These are phyloP conservation scores for Termitomyces titanicus DNA, from an alignment of 768 basidiomycete genomes.

Conservation along the genomic window DNA sequence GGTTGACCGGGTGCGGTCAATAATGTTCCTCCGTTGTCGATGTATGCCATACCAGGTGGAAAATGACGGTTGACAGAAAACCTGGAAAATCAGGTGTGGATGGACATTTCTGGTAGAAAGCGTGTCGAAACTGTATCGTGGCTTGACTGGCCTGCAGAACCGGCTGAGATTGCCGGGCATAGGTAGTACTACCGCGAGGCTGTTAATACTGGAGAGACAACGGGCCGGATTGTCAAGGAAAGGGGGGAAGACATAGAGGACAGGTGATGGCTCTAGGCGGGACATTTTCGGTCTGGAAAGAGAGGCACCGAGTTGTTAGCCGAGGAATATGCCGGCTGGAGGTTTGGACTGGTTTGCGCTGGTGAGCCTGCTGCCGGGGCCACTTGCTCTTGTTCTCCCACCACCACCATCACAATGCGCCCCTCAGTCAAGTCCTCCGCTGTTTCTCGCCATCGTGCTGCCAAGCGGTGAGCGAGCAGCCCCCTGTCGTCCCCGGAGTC, in stretches of 20 bases:
- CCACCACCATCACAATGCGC: conserved; percentile 33
- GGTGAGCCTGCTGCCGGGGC: conserved; percentile 8
- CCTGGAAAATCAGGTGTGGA: no score
- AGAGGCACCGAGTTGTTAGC: conserved; percentile 10
- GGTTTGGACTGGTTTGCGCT: conserved; percentile 19
- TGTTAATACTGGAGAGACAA: no score
- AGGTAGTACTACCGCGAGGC: no score
- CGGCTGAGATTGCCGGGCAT: no score
- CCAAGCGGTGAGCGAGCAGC: conserved; percentile 30
- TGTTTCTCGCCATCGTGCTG: conserved; percentile 18
- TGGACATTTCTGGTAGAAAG: no score
- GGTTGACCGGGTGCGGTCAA: not conserved
- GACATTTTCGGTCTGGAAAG: conserved; percentile 16
- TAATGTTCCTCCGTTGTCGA: not conserved
- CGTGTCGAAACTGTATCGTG: no score
- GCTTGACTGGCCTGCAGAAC: no score
- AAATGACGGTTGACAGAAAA: no score
- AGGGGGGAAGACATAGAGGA: no score
- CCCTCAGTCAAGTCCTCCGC: conserved; percentile 4
- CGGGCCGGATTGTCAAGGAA: no score
- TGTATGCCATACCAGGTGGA: no score
- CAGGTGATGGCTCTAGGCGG: no score
- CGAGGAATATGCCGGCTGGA: conserved; percentile 15
- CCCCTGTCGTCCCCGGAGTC: conserved; percentile 14
- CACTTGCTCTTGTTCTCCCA: conserved; percentile 40